Conservation (phyloP, 1,284 basidiomycete genomes). For the Inonotus hispidus region DNA sequence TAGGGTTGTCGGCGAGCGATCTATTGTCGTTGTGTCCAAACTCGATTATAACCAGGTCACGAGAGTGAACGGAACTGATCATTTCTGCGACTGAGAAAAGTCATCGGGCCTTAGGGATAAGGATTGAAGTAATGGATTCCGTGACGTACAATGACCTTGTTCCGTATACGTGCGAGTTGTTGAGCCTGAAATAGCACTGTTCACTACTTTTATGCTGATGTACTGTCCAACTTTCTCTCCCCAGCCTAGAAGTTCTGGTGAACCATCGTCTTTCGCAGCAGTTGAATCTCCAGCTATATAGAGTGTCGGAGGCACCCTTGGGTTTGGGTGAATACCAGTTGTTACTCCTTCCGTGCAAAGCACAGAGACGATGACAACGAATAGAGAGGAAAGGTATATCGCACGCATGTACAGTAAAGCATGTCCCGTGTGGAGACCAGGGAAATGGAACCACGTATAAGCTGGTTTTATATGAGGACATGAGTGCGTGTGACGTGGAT, state of each 20-base stretch:
- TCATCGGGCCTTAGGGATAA: no score
- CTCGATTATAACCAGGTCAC: constrained; percentile 42
- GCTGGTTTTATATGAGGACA: no score
- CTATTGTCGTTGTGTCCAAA: constrained; percentile 43
- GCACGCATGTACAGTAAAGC: no score
- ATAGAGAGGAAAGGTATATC: no score
- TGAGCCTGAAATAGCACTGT: constrained; percentile 40
- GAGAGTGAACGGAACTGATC: constrained; percentile 3
- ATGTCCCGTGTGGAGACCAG: no score
- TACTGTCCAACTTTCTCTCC: constrained; percentile 40
- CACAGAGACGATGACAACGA: neutral
- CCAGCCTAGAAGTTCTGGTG: constrained; percentile 33
- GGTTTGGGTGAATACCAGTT: neutral
- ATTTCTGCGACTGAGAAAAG: constrained; percentile 28
- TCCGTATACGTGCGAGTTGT: constrained; percentile 43
- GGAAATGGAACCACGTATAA: no score
- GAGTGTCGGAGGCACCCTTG: constrained; percentile 29
- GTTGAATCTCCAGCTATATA: constrained; percentile 45
- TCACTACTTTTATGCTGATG: constrained; percentile 37
- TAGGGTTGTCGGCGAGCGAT: constrained; percentile 24
- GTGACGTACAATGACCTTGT: constrained; percentile 32
- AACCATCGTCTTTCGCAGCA: constrained; percentile 23
- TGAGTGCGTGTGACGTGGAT: no score
- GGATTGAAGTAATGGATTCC: neutral
- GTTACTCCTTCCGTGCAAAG: neutral